Base-by-base conservation (phyloP, 805 yeast species). In the Candida alai region DNA sequence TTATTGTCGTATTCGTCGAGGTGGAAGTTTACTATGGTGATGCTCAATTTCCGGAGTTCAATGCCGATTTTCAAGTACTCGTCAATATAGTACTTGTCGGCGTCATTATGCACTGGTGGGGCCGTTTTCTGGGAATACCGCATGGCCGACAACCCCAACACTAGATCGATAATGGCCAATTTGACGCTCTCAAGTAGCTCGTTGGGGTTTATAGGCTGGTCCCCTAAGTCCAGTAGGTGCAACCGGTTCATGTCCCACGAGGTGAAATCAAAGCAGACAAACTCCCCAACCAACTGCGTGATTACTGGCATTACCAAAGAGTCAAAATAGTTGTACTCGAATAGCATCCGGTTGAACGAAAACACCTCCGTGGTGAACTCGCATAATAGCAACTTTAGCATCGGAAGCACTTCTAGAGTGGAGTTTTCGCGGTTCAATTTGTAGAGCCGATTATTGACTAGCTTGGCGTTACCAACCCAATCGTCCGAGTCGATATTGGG, bases 401-500 rank as follows among this genome's bases (percentile, higher is more conserved):
- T 40, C n/a, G 50, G 44, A 13, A 49, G 45, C 5, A 36, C n/a
- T 40, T 18, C n/a, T 44, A 32, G 14, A 8, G 26, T 7, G 12
- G n/a, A n/a, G 6, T 36, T 38, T 10, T 37, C 35, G n/a, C n/a
- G n/a, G 24, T 37, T 11, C 25, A 30, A 8, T 3, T 22, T 20
- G 17, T 32, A 41, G 20, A 41, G 20, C 12, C 36, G 29, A 19
- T 35, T 30, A 21, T 32, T 25, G 6, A 39, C 28, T 9, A 50
- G 39, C 19, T 48, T 40, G 9, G 41, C 42, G 19, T 47, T 41
- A 1, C 65, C 65, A 9, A 41, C 28, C 69, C 70, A 67, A 32
- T 64, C 65, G 38, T 64, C 70, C 0, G 64, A 55, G 34, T 64
- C 69, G 17, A 60, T 51, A 31, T 65, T 65, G 26, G 70, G 70